Evolutionary conservation across 2,329 filamentous ascomycete genomes (phyloP).

Genomic region (Ramichloridium luteum): DNA sequence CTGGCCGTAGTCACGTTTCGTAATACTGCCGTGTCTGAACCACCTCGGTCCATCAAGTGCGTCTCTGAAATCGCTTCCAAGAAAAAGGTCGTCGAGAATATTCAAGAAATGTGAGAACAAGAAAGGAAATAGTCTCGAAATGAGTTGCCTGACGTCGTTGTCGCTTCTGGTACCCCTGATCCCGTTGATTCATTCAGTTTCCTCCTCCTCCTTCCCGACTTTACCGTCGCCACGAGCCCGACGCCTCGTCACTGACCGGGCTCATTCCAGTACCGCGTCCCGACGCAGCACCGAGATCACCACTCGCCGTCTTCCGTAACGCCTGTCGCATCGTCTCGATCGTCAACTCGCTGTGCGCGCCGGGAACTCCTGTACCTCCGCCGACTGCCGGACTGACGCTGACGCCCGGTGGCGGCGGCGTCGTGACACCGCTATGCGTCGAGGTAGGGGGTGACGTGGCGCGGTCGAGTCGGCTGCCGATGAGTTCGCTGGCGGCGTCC

Average conservation of each 20-base stretch:
- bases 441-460: conserved; percentile 55
- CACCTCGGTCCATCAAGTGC: no score
- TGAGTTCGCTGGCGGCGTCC: not conserved
- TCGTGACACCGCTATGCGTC: conserved; percentile 13
- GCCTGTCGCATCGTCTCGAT: conserved; percentile 93
- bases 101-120: no score
- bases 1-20: no score
- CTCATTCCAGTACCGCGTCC: conserved; percentile 23
- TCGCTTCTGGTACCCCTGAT: no score
- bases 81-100: no score
- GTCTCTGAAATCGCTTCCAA: no score
- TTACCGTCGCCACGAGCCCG: no score
- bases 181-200: no score
- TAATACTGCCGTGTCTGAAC: no score
- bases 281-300: conserved; percentile 55
- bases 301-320: conserved; percentile 69
- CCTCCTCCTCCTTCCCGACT: no score
- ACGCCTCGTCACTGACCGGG: conserved; percentile 16
- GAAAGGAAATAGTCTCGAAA: no score
- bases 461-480: conserved; percentile 37
- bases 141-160: no score
- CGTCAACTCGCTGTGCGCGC: conserved; percentile 56
- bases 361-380: conserved; percentile 9
- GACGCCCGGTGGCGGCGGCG: conserved; percentile 39
- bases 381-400: conserved; percentile 13